These are phyloP conservation scores for Ogataea zsoltii DNA, from an alignment of 805 yeast genomes.

Conservation along the genomic window DNA sequence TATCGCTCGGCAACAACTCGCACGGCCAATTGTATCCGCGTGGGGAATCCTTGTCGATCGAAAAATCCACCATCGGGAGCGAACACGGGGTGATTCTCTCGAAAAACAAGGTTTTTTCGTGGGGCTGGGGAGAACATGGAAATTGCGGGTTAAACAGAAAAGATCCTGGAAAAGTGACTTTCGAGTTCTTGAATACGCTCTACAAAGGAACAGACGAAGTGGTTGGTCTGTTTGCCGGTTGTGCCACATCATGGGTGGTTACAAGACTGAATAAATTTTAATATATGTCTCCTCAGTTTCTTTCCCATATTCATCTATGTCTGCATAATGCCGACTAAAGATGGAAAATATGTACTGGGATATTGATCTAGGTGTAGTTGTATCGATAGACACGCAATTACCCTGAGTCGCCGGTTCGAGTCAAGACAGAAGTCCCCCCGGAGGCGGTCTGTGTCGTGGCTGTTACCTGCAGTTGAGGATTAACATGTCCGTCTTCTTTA, in stretches of 20 bases:
- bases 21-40: constrained; percentile 62
- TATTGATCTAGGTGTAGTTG: constrained; percentile 60
- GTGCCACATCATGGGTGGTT: constrained; percentile 67
- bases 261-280: not conserved
- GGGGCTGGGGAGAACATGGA: constrained; percentile 99
- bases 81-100: constrained; percentile 71
- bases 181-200: constrained; percentile 37
- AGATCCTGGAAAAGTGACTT: constrained; percentile 35
- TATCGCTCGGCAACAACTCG: constrained; percentile 71
- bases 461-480: constrained; percentile 4
- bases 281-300: constrained; percentile 67
- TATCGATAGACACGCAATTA: constrained; percentile 40
- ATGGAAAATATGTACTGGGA: constrained; percentile 85
- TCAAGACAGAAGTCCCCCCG: not conserved
- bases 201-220: constrained; percentile 30
- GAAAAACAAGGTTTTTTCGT: constrained; percentile 50
- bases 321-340: constrained; percentile 41
- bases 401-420: constrained; percentile 7
- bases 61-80: constrained; percentile 59
- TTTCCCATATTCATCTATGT: constrained; percentile 77
- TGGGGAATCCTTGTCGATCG: not conserved
- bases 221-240: constrained; percentile 52
- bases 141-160: constrained; percentile 64
- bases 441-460: not conserved
- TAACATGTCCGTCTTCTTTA: constrained; percentile 20